Evolutionary conservation across 768 basidiomycete genomes (phyloP), one percentile per base, ranked within the genome.

Genomic region (Rickenella mellea): DNA sequence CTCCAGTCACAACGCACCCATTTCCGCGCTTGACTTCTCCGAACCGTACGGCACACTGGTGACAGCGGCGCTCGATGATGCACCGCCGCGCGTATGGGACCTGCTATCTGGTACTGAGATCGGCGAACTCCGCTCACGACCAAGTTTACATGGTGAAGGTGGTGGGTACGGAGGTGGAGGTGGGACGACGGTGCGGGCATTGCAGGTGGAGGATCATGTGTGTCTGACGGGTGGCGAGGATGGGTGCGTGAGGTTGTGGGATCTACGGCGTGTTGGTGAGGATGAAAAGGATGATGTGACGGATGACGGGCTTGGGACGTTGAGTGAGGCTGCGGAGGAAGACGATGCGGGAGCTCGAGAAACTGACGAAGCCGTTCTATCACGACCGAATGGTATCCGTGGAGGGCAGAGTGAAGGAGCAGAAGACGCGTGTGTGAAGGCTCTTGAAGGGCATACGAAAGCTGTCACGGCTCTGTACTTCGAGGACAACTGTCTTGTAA

Each of bases 11-110:
- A 69, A 76, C 1, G 78, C 80, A 1, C 84, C 88, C 0, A 80
- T 99, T 50, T 80, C 82, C 0, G 80, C 91, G 1, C 73, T 99
- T 15, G 96, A 99, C 63, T 89, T 98, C 54, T 89, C 88, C 8
- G 94, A 97, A 56, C 96, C 96, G 5, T 99, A 99, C 53, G 94
- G 92, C 12, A 85, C 81, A 8, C 76, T 97, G 27, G 91, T 98
- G 45, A 87, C 79, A 39, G 83, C 91, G 1, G 83, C 89, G 1
- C 79, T 77, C 46, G 85, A 89, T 40, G 94, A 96, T 51, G 67
- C 82, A 10, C 78, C 86, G 43, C 91, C 92, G 2, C 80, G 85
- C 5, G 83, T 97, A 11, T 99, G 92, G 94, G 96, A 99, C 60
- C 69, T 99, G 14, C 76, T 93, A 49, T 76, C 82, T 24, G 96